These are phyloP conservation scores for Amanita rubescens DNA, from an alignment of 768 basidiomycete genomes.

Conservation along the genomic window DNA sequence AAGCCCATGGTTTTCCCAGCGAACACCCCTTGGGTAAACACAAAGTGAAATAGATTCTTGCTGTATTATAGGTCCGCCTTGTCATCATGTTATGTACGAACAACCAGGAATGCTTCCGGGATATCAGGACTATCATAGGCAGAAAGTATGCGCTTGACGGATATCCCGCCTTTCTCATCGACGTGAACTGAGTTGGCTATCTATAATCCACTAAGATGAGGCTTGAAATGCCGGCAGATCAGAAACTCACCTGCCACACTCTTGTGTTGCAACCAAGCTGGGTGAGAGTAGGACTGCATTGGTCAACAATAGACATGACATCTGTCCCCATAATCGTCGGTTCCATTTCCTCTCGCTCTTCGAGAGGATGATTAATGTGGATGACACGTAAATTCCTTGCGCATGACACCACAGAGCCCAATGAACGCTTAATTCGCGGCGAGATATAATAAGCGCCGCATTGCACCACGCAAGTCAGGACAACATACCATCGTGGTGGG, in stretches of 20 bases:
- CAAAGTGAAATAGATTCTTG: not conserved
- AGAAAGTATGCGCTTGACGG: slow-evolving; percentile 29
- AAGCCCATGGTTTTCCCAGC: slow-evolving; percentile 68
- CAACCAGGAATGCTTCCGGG: slow-evolving; percentile 67
- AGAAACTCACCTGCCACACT: slow-evolving; percentile 57
- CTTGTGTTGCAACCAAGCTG: slow-evolving; percentile 63
- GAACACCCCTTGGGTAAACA: slow-evolving; percentile 31
- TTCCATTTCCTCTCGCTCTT: slow-evolving; percentile 18
- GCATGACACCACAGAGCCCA: slow-evolving; percentile 34
- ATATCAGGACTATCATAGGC: slow-evolving; percentile 60
- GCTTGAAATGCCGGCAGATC: slow-evolving; percentile 2
- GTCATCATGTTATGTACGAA: slow-evolving; percentile 34
- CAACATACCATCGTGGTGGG: slow-evolving; percentile 37
- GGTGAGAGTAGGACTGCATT: slow-evolving; percentile 43
- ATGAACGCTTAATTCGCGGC: slow-evolving; percentile 24
- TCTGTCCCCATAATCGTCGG: slow-evolving; percentile 26
- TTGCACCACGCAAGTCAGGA: not conserved
- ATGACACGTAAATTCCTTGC: slow-evolving; percentile 45
- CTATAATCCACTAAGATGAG: slow-evolving; percentile 22
- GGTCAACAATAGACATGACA: slow-evolving; percentile 37
- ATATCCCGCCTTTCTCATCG: slow-evolving; percentile 31
- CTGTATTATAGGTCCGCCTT: not conserved
- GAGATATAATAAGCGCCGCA: not conserved
- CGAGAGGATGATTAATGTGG: slow-evolving; percentile 50
- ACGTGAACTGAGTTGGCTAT: slow-evolving; percentile 33